Conservation (phyloP, 2,329 filamentous ascomycete genomes). For the Alternaria angustiovoidea region DNA sequence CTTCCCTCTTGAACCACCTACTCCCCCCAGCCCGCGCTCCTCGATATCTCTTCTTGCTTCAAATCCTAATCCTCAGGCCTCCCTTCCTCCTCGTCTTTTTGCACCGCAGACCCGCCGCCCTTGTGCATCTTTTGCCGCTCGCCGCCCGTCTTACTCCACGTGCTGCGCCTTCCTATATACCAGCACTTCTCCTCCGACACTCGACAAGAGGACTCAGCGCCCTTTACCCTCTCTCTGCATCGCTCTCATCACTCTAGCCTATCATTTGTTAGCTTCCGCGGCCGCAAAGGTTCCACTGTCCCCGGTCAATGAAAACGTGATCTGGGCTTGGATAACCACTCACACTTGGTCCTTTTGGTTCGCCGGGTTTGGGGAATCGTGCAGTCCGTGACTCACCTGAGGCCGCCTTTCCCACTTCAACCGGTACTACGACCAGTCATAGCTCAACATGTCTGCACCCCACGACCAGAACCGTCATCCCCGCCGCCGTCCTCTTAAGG, state of each 20-base stretch:
- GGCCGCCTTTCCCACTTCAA: constrained; percentile 37
- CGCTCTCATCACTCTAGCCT: constrained; percentile 18
- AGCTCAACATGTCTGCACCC: constrained; percentile 49
- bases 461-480: constrained; percentile 54
- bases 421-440: constrained; percentile 44
- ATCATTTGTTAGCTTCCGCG: constrained; percentile 14
- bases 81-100: constrained; percentile 31
- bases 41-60: constrained; percentile 24
- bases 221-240: constrained; percentile 34
- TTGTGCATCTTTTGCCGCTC: constrained; percentile 36
- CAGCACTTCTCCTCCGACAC: constrained; percentile 30
- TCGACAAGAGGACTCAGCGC: constrained; percentile 36
- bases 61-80: constrained; percentile 41
- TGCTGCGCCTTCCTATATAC: constrained; percentile 49
- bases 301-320: constrained; percentile 40
- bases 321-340: constrained; percentile 29
- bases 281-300: constrained; percentile 16
- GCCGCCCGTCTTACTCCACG: constrained; percentile 38
- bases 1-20: constrained; percentile 29
- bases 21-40: constrained; percentile 27
- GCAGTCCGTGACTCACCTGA: constrained; percentile 48
- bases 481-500: constrained; percentile 57
- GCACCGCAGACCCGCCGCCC: constrained; percentile 31
- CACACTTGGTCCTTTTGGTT: constrained; percentile 36
- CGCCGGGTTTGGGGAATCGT: constrained; percentile 35